Base-by-base conservation (phyloP, 73 alveolate species). In the Paramecium tetraurelia region DNA sequence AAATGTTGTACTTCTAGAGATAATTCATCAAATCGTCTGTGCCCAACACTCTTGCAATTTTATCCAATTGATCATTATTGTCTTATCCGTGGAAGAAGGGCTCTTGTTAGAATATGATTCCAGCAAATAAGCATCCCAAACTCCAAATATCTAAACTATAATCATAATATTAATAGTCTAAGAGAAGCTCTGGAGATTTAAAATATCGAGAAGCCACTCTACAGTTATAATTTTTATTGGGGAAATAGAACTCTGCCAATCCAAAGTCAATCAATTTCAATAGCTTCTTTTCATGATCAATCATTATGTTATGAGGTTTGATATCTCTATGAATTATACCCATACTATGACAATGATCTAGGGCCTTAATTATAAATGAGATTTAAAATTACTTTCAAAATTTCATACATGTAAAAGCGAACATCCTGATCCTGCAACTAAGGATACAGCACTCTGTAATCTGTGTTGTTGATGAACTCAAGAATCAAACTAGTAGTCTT, bases 391-490 rank as follows among this genome's bases (percentile, higher is more conserved):
- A 90, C 99, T 95, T 93, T 96, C 63, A 98, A 93, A 24, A 97
- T 92, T 92, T 98, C 98, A 83, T 85, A 98, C 85, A 97, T 96
- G 92, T 98, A 98, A 94, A 83, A 97, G 85, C 99, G 92, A 31
- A 97, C 95, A 92, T 98, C 99, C 85, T 93, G 92, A 89, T 97
- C 99, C 12, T 98, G 93, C 92, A 98, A 96, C 77, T 95, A 94
- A 18, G 98, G 99, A 77, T 96, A 98, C 22, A 98, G 94, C 44
- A 86, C 92, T 95, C 97, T 97, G 93, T 95, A 98, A 89, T 98
- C 98, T 18, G 95, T 85, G 85, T 98, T 98, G 96, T 97, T 98
- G 41, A 97, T 97, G 94, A 96, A 96, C 85, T 98, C 99, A 38
- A 96, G 95, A 35, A 97, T 95, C 92, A 96, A 75, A 86, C 96